Percentiles rank a stretch among this genome's conserved stretches.
phyloP scores from a whole-genome alignment of 208 protist species.

The Trypanosoma brucei region DNA sequence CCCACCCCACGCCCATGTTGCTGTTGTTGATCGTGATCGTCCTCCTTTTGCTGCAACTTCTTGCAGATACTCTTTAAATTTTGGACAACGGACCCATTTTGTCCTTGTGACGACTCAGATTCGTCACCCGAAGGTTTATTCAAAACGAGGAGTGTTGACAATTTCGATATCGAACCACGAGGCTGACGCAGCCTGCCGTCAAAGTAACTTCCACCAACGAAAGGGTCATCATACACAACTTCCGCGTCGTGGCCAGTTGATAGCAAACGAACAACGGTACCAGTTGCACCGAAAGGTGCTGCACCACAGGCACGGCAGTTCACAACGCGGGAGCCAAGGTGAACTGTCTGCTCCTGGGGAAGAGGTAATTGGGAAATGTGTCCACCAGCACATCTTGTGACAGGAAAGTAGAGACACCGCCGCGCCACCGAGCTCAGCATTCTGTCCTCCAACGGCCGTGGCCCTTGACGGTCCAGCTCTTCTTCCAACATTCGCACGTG shows the following conservation, averaged over 20 bases:
- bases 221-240: constrained; percentile 84
- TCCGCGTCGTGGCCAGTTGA: constrained; percentile 68
- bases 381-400: constrained; percentile 52
- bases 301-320: constrained; percentile 77
- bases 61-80: background rate
- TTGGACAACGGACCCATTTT: background rate
- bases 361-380: constrained; percentile 73
- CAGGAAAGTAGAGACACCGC: constrained; percentile 77
- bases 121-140: background rate
- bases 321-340: constrained; percentile 75
- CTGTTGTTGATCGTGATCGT: too few relatives aligned
- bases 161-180: constrained; percentile 70
- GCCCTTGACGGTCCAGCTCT: constrained; percentile 32
- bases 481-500: constrained; percentile 64
- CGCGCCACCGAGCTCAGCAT: constrained; percentile 39
- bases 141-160: constrained; percentile 69
- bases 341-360: constrained; percentile 61
- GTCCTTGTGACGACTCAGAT: background rate
- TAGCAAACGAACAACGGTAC: constrained; percentile 84
- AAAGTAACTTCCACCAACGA: constrained; percentile 72
- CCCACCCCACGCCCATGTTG: too few relatives aligned
- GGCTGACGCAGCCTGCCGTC: constrained; percentile 62
- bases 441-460: constrained; percentile 35
- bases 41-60: too few relatives aligned
- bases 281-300: constrained; percentile 72